phyloP scores from a whole-genome alignment of 805 yeast species.

The Phaffomyces thermotolerans region DNA sequence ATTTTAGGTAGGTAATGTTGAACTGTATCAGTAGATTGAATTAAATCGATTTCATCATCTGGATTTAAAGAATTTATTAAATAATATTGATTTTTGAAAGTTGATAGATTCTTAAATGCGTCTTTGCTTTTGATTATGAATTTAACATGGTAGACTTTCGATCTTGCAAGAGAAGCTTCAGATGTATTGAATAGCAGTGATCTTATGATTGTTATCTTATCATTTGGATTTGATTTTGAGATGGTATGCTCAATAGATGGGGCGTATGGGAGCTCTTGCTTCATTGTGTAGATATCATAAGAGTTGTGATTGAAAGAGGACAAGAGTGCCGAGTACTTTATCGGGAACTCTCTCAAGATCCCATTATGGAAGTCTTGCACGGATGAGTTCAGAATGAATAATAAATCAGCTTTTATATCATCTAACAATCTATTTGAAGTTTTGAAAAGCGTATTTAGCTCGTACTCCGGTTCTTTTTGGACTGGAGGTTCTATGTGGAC shows the following conservation, averaged over 20 bases:
- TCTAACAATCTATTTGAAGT: slow-evolving; percentile 63
- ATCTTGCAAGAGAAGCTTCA: slow-evolving; percentile 18
- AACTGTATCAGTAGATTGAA: slow-evolving; percentile 13
- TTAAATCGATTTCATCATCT: slow-evolving; percentile 27
- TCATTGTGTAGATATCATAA: slow-evolving; percentile 22
- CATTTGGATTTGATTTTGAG: slow-evolving; percentile 12
- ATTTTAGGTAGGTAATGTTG: slow-evolving; percentile 27
- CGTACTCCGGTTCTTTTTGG: neutral
- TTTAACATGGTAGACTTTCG: slow-evolving; percentile 28
- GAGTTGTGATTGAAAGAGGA: slow-evolving; percentile 15
- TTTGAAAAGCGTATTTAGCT: slow-evolving; percentile 32
- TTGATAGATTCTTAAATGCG: slow-evolving; percentile 2
- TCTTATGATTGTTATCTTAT: slow-evolving; percentile 22
- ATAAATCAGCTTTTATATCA: slow-evolving; percentile 45
- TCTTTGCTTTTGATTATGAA: slow-evolving; percentile 28
- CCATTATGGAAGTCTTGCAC: slow-evolving; percentile 16
- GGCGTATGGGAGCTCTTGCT: slow-evolving; percentile 22
- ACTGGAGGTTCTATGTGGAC: too few species aligned
- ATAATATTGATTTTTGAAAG: slow-evolving; percentile 28
- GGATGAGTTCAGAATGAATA: slow-evolving; percentile 20
- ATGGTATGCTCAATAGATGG: slow-evolving; percentile 13
- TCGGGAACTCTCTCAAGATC: slow-evolving; percentile 23
- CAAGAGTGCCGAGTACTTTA: slow-evolving; percentile 26
- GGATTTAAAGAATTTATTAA: slow-evolving; percentile 18
- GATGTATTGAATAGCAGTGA: slow-evolving; percentile 24